Conservation (phyloP, 257 asterid genomes). For the Solanum gracilifrons region DNA sequence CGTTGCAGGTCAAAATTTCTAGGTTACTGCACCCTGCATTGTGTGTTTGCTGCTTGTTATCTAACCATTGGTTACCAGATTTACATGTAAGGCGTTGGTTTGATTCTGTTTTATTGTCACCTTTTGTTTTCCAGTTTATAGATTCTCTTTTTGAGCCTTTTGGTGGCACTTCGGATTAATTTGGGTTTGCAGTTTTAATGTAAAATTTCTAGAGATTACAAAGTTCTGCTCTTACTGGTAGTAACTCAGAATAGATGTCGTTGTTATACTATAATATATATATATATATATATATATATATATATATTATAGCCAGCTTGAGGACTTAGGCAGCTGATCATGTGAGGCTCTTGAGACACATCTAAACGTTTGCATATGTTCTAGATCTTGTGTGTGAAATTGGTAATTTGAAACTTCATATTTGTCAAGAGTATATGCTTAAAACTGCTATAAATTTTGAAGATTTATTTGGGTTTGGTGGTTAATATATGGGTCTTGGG, state of each 20-base stretch:
- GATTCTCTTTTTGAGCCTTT: background rate
- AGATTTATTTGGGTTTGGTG: no score
- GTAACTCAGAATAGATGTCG: background rate
- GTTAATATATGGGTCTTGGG: no score
- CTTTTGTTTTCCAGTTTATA: background rate
- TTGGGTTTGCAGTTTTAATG: background rate
- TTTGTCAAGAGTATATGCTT: no score
- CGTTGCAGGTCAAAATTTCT: background rate
- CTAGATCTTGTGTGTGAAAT: no score
- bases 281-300: no score
- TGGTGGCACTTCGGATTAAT: background rate
- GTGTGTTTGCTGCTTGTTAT: slow-evolving; percentile 20
- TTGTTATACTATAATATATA: background rate
- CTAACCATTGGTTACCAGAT: background rate
- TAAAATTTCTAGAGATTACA: background rate
- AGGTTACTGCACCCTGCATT: background rate
- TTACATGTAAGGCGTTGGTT: background rate
- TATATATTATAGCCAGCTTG: background rate
- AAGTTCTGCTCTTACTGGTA: background rate
- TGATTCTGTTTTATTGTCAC: background rate
- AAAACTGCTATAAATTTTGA: no score
- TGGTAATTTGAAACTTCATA: no score
- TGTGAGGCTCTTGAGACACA: background rate
- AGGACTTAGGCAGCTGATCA: background rate
- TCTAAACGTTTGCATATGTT: no score